These are phyloP conservation scores for Cadophora gregata DNA, from an alignment of 2,329 filamentous ascomycete species.

Conservation along the genomic window DNA sequence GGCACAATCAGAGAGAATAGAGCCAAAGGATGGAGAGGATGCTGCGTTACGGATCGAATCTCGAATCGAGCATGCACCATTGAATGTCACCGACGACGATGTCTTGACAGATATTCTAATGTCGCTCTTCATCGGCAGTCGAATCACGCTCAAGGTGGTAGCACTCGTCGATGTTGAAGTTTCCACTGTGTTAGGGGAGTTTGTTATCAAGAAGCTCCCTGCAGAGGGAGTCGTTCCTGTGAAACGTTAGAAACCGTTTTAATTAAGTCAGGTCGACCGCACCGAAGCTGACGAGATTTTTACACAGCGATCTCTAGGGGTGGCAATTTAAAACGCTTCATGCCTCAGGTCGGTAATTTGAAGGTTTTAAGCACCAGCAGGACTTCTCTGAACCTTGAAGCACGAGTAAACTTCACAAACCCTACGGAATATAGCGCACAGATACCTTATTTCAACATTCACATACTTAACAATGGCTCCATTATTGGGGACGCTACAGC, in stretches of 20 bases:
- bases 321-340: constrained; percentile 51
- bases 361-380: constrained; percentile 74
- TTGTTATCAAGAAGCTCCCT: constrained; percentile 83
- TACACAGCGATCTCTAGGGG: constrained; percentile 63
- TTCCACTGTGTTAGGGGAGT: constrained; percentile 78
- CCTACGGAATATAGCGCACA: constrained; percentile 84
- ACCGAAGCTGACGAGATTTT: constrained; percentile 44
- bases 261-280: constrained; percentile 45
- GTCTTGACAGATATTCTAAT: constrained; percentile 84
- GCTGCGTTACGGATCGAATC: constrained; percentile 76
- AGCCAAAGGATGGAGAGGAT: constrained; percentile 60
- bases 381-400: constrained; percentile 73
- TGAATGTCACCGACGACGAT: constrained; percentile 81
- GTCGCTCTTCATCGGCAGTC: constrained; percentile 74
- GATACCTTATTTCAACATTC: constrained; percentile 81
- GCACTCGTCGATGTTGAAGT: constrained; percentile 85
- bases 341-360: constrained; percentile 73
- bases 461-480: constrained; percentile 75
- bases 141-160: constrained; percentile 75
- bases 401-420: constrained; percentile 83
- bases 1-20: constrained; percentile 77
- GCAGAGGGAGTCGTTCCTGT: constrained; percentile 85
- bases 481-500: constrained; percentile 77
- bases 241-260: constrained; percentile 80
- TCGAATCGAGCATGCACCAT: constrained; percentile 75